These are phyloP conservation scores for Planoprotostelium fungivorum DNA, from an alignment of 78 protist species.

Conservation along the genomic window DNA sequence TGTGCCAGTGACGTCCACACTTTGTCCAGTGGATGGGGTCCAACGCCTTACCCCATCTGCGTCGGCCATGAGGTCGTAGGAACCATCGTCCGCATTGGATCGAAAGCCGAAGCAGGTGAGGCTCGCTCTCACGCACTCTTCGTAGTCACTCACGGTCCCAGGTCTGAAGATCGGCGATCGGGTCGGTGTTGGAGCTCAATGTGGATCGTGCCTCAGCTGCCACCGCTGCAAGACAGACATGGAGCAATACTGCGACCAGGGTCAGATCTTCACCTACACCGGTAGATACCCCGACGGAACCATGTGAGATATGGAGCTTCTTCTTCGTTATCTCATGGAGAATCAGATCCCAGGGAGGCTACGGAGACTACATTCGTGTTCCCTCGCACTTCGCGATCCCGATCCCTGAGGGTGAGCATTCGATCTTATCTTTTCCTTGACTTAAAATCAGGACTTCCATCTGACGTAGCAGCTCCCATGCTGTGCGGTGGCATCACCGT, in stretches of 20 bases:
- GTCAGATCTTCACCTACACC: neutral
- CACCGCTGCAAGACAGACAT: neutral
- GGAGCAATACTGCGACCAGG: neutral
- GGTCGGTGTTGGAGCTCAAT: neutral
- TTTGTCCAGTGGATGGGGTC: neutral
- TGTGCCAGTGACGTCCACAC: neutral
- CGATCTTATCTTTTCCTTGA: neutral
- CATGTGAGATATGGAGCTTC: neutral
- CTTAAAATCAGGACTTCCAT: neutral
- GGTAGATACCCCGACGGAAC: neutral
- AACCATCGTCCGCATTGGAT: neutral
- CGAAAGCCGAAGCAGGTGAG: neutral
- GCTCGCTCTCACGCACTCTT: too few relatives aligned
- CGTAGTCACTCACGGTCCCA: too few relatives aligned
- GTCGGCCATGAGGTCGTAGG: neutral
- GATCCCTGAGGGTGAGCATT: neutral
- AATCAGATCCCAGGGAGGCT: neutral
- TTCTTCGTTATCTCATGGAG: neutral
- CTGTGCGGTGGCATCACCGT: neutral
- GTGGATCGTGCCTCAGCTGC: neutral
- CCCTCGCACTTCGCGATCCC: neutral
- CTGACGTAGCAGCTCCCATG: neutral
- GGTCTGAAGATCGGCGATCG: neutral
- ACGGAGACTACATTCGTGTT: neutral
- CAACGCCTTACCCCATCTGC: neutral